Evolutionary conservation across 805 yeast species (phyloP).

Genomic region (Saturnispora kantuleensis): DNA sequence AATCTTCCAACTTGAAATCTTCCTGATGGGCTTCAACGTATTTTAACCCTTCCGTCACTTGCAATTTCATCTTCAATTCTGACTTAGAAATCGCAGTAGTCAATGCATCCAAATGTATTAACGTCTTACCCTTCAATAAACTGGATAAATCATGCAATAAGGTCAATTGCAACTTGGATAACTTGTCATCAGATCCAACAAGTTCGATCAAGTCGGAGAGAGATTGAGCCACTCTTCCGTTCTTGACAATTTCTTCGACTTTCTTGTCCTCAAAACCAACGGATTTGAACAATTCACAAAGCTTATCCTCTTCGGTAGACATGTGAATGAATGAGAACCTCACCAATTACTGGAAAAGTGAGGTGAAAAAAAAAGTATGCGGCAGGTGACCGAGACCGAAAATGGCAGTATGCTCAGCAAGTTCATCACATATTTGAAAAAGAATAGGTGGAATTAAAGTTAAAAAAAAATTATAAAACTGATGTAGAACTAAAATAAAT

Average conservation of each 20-base stretch:
- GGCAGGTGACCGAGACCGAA: background rate
- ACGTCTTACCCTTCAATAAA: slow-evolving; percentile 49
- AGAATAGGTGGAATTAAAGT: background rate
- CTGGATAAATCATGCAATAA: slow-evolving; percentile 73
- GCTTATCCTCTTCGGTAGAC: slow-evolving; percentile 18
- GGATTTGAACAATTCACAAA: slow-evolving; percentile 28
- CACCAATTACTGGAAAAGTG: background rate
- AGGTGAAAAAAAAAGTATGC: background rate
- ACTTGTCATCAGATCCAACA: slow-evolving; percentile 11
- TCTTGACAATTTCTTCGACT: slow-evolving; percentile 71
- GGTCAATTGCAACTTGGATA: slow-evolving; percentile 49
- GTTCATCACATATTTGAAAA: background rate
- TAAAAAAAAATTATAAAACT: too few species aligned
- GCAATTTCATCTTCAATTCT: slow-evolving; percentile 56
- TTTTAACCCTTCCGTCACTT: slow-evolving; percentile 71
- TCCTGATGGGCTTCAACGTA: slow-evolving; percentile 45
- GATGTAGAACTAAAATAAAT: too few species aligned
- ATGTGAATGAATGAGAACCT: background rate
- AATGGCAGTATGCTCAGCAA: background rate
- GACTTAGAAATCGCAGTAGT: slow-evolving; percentile 55
- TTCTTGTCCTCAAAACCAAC: slow-evolving; percentile 67
- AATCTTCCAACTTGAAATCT: slow-evolving; percentile 35
- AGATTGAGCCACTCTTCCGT: slow-evolving; percentile 72
- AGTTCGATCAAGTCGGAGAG: slow-evolving; percentile 50
- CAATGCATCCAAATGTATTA: slow-evolving; percentile 40